These are phyloP conservation scores for Marchantia paleacea DNA, from an alignment of 225 moss, liverwort and hornwort genomes.

Conservation along the genomic window DNA sequence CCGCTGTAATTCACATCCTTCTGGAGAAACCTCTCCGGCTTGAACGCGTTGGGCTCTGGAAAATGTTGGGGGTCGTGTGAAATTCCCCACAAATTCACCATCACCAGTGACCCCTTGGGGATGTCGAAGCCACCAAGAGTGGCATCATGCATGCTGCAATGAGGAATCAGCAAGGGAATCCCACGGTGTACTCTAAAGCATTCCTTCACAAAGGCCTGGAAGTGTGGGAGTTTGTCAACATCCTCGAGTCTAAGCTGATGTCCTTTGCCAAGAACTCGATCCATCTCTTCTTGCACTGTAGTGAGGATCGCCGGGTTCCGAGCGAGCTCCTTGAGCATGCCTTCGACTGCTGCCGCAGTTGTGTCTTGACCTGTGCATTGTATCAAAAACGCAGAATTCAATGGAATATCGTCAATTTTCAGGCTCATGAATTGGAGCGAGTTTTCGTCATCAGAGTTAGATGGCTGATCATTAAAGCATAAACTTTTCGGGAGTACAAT, in stretches of 20 bases:
- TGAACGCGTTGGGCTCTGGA: conserved; percentile 19
- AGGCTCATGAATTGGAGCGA: no score
- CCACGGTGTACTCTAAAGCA: conserved; percentile 40
- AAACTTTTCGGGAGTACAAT: no score
- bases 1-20: conserved; percentile 6
- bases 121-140: conserved; percentile 37
- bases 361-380: conserved; percentile 13
- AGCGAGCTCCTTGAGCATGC: conserved; percentile 30
- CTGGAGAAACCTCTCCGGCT: conserved; percentile 35
- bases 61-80: conserved; percentile 27
- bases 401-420: no score
- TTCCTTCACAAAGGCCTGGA: conserved; percentile 37
- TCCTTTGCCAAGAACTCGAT: not conserved
- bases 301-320: not conserved
- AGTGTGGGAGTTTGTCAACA: conserved; percentile 30
- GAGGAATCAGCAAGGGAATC: conserved; percentile 30
- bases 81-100: conserved; percentile 37
- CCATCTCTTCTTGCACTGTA: conserved; percentile 25
- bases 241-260: conserved; percentile 17
- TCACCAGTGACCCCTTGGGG: conserved; percentile 20
- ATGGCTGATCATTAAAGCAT: no score
- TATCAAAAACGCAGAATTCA: no score
- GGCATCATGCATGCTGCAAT: conserved; percentile 7
- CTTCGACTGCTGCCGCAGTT: conserved; percentile 13
- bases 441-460: no score